A percentile compares a stretch with the other conserved stretches of the same genome.
Evolutionary conservation across 495 filamentous ascomycete species (phyloP).

Genomic region (Usnea hakonensis): DNA sequence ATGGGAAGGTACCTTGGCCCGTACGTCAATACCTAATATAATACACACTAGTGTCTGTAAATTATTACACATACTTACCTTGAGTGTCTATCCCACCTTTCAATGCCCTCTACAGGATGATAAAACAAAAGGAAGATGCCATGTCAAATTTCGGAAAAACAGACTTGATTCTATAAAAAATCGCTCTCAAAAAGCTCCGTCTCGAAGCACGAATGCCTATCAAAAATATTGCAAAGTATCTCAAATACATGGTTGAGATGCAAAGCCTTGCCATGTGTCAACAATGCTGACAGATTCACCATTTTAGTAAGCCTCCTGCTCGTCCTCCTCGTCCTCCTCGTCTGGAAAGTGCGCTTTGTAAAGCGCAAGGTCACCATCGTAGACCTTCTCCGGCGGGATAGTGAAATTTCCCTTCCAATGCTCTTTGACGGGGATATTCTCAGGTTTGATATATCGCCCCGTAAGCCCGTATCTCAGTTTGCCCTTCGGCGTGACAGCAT

Average conservation of each 20-base stretch:
- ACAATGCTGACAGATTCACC: no score
- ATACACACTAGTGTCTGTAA: no score
- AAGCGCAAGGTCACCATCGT: slow-evolving; percentile 3
- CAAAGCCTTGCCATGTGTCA: not conserved
- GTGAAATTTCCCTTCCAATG: slow-evolving; percentile 5
- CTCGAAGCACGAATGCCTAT: not conserved
- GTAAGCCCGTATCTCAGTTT: not conserved
- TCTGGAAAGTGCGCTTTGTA: not conserved
- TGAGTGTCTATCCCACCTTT: no score
- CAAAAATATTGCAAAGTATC: not conserved
- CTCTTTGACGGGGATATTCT: not conserved
- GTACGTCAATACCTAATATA: no score
- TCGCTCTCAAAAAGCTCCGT: no score
- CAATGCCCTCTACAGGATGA: no score
- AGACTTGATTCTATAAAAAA: no score
- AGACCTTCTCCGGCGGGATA: not conserved
- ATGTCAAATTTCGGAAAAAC: no score
- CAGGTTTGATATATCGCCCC: slow-evolving; percentile 1
- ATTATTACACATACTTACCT: no score
- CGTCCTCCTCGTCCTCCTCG: not conserved
- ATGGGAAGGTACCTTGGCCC: no score
- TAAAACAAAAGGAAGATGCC: no score
- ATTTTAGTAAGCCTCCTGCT: not conserved
- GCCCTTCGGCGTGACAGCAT: not conserved
- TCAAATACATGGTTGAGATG: not conserved